Evolutionary conservation across 148 eudicot species (phyloP), one percentile per base, ranked within the genome.

Genomic region (Simmondsia chinensis): DNA sequence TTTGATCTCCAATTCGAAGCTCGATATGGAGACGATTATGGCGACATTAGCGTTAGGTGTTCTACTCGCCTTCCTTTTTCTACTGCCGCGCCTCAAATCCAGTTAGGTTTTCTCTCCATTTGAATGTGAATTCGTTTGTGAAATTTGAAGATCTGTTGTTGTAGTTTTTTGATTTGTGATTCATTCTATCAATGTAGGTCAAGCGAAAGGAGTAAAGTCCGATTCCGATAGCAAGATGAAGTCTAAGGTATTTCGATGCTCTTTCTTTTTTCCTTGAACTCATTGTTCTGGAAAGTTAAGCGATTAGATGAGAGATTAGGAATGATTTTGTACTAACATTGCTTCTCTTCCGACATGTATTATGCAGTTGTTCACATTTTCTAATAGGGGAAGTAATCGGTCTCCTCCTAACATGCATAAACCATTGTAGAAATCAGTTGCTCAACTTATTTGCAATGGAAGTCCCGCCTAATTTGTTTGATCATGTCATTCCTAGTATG

Each of bases 11-110:
- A 26, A 9, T 20, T 8, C 6, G 15, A 4, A 66, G 48, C 32
- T 46, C 55, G 46, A 44, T 48, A 59, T 74, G 85, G 77, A 70
- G 65, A 59, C 61, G 21, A 16, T 58, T 1, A 12, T 46, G 21
- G 52, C 24, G 25, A 72, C 83, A 43, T 39, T 67, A 30, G 29
- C 70, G 6, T 33, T 80, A 50, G 74, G 77, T 23, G 2, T 72
- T 54, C 42, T 76, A 13, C 23, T 73, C 31, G 67, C 67, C 6
- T 21, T 70, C 44, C 27, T 86, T 3, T 47, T 79, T 49, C 12
- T 82, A 6, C 48, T 72, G 49, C 87, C 96, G 11, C 46, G 61
- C 43, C 46, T 69, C 10, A 76, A 71, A 61, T 61, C 93, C 40
- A 74, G 96, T 79, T 59, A 68, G 12, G 25, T 28, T 20, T 31